Conservation (phyloP, 208 protist species). For the Wallacemonas rigidus region DNA sequence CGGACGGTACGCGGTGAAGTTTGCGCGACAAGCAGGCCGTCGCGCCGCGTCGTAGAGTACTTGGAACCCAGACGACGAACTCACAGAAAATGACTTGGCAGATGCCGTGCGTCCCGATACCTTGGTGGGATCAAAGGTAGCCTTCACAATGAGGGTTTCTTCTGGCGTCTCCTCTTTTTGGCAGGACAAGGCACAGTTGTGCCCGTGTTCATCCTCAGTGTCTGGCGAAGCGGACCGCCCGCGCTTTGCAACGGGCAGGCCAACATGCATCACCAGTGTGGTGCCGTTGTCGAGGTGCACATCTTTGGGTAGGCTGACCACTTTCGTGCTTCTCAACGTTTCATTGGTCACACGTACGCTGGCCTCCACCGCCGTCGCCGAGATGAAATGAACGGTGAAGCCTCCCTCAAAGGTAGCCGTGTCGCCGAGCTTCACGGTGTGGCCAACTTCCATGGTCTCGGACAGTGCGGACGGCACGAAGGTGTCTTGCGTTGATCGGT, state of each 20-base stretch:
- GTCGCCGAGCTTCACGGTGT: conserved; percentile 32
- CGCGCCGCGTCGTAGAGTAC: conserved; percentile 32
- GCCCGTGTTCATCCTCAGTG: conserved; percentile 28
- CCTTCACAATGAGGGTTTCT: conserved; percentile 25
- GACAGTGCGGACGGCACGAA: conserved; percentile 44
- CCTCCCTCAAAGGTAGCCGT: conserved; percentile 29
- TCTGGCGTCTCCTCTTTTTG: not conserved
- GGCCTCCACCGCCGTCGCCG: conserved; percentile 18
- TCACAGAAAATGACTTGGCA: conserved; percentile 66
- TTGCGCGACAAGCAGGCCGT: conserved; percentile 41
- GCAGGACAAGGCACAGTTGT: conserved; percentile 36
- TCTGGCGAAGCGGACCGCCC: conserved; percentile 21
- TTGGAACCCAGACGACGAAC: conserved; percentile 53
- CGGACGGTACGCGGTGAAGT: conserved; percentile 53
- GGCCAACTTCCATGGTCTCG: conserved; percentile 12
- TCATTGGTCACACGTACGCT: conserved; percentile 15
- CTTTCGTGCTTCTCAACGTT: conserved; percentile 24
- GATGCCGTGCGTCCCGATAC: conserved; percentile 37
- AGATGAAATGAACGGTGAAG: conserved; percentile 39
- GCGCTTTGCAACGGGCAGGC: conserved; percentile 28
- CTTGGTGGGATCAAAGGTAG: conserved; percentile 66
- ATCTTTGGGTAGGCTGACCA: conserved; percentile 23
- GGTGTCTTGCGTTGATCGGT: conserved; percentile 29
- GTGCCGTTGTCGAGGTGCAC: conserved; percentile 11
- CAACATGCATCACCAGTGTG: conserved; percentile 29